Base-by-base conservation (phyloP, 2,329 filamentous ascomycete genomes). In the Fonsecaea multimorphosa region DNA sequence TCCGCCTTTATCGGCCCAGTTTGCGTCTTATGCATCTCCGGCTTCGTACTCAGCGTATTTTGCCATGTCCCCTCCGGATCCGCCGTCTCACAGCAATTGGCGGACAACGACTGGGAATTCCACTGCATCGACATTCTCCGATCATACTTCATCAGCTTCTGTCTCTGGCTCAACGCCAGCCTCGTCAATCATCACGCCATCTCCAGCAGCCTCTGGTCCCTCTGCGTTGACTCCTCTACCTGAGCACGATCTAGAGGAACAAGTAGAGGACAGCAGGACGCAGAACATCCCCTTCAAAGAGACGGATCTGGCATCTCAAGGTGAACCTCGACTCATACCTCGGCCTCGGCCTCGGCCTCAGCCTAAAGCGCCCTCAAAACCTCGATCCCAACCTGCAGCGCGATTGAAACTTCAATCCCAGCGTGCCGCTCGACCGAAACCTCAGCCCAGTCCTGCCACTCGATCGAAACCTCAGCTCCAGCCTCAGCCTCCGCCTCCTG, bases 31-130 rank as follows among this genome's bases (percentile, higher is more conserved):
- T 44, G 73, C 73, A 49, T 73, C 74, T 22, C 70, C 73, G n/a
- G 70, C 70, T 36, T 73, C 73, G 59, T 76, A 73, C 61, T 74
- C 73, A 27, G 77, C 75, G 58, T 76, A 74, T 59, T 74, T 76
- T 40, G 75, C 77, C 61, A 70, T 77, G 49, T 79, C 79, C 3
- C 78, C 79, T 22, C 74, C 77, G 55, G 79, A 76, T 36, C 63
- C 56, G 1, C 68, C 64, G 65, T 72, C 73, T 32, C 78, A 77
- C 57, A 76, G 77, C 32, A 65, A 40, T 4, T 72, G 58, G 63
- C 63, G 65, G 9, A 64, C 61, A 32, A 31, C 60, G 11, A 72
- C 68, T 55, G 63, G 61, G 1, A 62, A 69, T 51, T 70, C 65
- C 44, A 69, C 65, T 12, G 58, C 56, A 22, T 72, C 70, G 29